Conservation (phyloP, 108 stramenopile species). For the Nitzschia palea region DNA sequence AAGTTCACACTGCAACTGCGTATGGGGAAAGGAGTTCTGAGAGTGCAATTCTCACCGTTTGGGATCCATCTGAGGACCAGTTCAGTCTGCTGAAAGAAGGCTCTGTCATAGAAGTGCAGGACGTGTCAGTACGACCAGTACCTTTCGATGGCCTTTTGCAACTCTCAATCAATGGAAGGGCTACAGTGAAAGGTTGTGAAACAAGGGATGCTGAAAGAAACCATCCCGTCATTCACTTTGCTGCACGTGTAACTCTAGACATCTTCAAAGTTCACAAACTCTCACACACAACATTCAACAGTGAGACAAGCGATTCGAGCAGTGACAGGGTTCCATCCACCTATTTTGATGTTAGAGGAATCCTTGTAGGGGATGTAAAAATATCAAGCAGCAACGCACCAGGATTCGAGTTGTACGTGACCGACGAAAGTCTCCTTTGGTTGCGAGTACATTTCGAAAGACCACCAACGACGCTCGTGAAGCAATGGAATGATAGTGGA, state of each 20-base stretch:
- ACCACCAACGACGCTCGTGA: neutral
- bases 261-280: conserved; percentile 50
- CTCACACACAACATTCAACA: conserved; percentile 16
- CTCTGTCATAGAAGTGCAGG: conserved; percentile 45
- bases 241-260: conserved; percentile 34
- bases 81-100: conserved; percentile 61
- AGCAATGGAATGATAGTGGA: neutral
- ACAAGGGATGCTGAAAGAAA: neutral
- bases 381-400: neutral
- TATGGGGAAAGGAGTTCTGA: conserved; percentile 4
- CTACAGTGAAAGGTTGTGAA: conserved; percentile 34
- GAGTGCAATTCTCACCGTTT: conserved; percentile 61
- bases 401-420: neutral
- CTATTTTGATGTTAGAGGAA: conserved; percentile 7
- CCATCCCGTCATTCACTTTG: conserved; percentile 25
- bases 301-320: neutral
- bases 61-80: conserved; percentile 75
- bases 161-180: conserved; percentile 52
- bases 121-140: conserved; percentile 53
- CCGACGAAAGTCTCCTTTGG: conserved; percentile 16
- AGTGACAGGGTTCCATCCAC: too few relatives aligned
- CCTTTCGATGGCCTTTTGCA: conserved; percentile 50
- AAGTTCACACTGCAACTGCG: conserved; percentile 29
- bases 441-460: conserved; percentile 21
- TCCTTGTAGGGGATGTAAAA: neutral